These are phyloP conservation scores for Solidago caesia DNA, from an alignment of 129 eudicot species.

Conservation along the genomic window DNA sequence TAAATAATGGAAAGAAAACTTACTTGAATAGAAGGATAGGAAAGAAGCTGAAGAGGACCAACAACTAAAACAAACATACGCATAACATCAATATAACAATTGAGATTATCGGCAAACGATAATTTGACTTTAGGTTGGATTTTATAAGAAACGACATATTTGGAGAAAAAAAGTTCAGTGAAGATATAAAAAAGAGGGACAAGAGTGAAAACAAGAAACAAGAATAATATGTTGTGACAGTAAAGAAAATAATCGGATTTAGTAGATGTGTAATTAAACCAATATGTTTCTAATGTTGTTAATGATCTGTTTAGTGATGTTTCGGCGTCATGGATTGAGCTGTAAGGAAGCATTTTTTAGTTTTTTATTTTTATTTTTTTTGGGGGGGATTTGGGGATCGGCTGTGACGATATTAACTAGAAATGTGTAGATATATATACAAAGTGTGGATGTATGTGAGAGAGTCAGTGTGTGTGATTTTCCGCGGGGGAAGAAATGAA, in stretches of 20 bases:
- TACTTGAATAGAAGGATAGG: conserved; percentile 76
- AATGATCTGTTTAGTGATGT: conserved; percentile 62
- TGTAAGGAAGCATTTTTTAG: conserved; percentile 78
- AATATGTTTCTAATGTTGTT: conserved; percentile 58
- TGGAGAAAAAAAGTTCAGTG: conserved; percentile 37
- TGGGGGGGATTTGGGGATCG: conserved; percentile 27
- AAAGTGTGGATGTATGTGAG: neutral
- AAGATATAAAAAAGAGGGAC: conserved; percentile 58
- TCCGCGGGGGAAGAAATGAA: no score
- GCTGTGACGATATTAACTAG: conserved; percentile 27
- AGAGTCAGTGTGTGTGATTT: no score
- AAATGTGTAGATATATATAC: neutral
- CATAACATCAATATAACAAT: conserved; percentile 75
- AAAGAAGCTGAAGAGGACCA: conserved; percentile 86
- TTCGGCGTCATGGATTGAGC: conserved; percentile 53
- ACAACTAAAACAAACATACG: conserved; percentile 62
- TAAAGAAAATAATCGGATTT: conserved; percentile 81
- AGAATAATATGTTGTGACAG: conserved; percentile 85
- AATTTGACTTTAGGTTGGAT: conserved; percentile 76
- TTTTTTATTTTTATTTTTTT: conserved; percentile 2
- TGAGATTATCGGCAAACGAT: conserved; percentile 41
- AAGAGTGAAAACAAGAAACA: conserved; percentile 60
- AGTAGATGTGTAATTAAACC: conserved; percentile 83
- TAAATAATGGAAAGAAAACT: neutral
- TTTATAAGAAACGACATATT: conserved; percentile 39